Percentiles rank a stretch among this genome's conserved stretches.
These are phyloP conservation scores for Chaetomium tenue DNA, from an alignment of 495 filamentous ascomycete genomes.

Conservation along the genomic window DNA sequence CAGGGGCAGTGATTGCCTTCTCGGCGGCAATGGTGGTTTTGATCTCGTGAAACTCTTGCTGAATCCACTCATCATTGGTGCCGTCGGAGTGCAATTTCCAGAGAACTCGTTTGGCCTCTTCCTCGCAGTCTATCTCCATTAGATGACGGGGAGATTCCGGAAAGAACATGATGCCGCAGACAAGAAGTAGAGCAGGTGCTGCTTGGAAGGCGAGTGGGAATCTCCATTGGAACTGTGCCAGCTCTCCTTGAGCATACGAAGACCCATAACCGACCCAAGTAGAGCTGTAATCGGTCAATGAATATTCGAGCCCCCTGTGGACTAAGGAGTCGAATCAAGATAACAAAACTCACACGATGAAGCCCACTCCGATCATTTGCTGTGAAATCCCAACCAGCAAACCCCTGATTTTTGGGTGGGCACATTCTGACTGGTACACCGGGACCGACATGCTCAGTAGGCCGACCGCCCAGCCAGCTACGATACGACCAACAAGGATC, in stretches of 20 bases:
- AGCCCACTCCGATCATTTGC: constrained; percentile 24
- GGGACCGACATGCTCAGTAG: constrained; percentile 50
- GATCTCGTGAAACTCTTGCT: constrained; percentile 50
- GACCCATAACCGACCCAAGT: constrained; percentile 53
- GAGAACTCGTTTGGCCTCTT: constrained; percentile 50
- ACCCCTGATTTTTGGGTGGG: constrained; percentile 25
- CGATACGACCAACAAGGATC: constrained; percentile 51
- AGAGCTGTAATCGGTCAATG: constrained; percentile 6
- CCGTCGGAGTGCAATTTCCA: constrained; percentile 52
- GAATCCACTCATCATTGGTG: constrained; percentile 51
- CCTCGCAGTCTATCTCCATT: constrained; percentile 49
- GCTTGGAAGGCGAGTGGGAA: constrained; percentile 57
- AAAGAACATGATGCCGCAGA: constrained; percentile 47
- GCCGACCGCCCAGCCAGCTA: constrained; percentile 48
- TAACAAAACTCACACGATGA: constrained; percentile 18
- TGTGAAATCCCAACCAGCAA: constrained; percentile 19
- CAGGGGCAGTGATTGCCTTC: constrained; percentile 43
- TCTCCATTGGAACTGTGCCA: constrained; percentile 51
- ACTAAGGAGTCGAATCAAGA: too few species aligned
- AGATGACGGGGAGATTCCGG: constrained; percentile 58
- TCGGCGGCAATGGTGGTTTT: constrained; percentile 49
- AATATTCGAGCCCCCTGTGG: too few species aligned
- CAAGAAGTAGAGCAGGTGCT: constrained; percentile 42
- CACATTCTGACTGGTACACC: constrained; percentile 42
- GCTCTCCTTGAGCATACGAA: constrained; percentile 31